phyloP scores from a whole-genome alignment of 225 moss, liverwort and hornwort species.

The Asterella californica region DNA sequence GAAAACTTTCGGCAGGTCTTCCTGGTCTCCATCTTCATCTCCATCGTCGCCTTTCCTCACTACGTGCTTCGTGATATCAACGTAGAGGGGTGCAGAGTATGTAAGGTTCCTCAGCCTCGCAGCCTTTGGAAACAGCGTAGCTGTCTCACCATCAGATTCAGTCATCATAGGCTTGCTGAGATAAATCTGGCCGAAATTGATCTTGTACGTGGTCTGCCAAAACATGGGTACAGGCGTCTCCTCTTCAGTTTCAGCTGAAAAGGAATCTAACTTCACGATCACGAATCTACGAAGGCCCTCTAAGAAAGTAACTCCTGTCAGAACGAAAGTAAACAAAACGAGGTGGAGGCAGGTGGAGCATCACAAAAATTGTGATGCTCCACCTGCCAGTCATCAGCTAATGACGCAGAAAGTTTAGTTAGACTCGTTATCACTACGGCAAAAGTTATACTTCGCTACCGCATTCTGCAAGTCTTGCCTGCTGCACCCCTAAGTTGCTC shows the following conservation, averaged over 20 bases:
- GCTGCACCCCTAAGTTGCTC: too few species aligned
- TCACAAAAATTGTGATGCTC: not conserved
- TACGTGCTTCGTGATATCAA: conserved; percentile 93
- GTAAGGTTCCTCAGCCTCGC: conserved; percentile 96
- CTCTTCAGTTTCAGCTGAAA: not conserved
- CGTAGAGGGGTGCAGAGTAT: conserved; percentile 94
- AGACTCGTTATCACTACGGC: not conserved
- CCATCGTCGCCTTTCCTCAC: conserved; percentile 84
- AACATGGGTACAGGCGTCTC: not conserved
- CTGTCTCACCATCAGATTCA: conserved; percentile 98
- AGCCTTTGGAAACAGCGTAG: conserved; percentile 97
- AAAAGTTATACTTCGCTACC: too few species aligned
- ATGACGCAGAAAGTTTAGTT: not conserved
- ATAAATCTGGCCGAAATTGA: conserved; percentile 98
- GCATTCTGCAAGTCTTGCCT: too few species aligned
- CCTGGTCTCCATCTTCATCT: conserved; percentile 83
- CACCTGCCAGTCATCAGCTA: not conserved
- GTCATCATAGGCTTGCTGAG: conserved; percentile 99
- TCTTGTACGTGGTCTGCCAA: conserved; percentile 81
- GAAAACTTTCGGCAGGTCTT: conserved; percentile 93
- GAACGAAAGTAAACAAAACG: not conserved
- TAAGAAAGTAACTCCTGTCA: not conserved
- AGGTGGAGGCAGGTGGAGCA: too few species aligned
- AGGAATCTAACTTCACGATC: not conserved
- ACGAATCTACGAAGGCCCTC: not conserved